phyloP scores from a whole-genome alignment of 2,329 filamentous ascomycete species.

The Paracoccidioides lutzii region DNA sequence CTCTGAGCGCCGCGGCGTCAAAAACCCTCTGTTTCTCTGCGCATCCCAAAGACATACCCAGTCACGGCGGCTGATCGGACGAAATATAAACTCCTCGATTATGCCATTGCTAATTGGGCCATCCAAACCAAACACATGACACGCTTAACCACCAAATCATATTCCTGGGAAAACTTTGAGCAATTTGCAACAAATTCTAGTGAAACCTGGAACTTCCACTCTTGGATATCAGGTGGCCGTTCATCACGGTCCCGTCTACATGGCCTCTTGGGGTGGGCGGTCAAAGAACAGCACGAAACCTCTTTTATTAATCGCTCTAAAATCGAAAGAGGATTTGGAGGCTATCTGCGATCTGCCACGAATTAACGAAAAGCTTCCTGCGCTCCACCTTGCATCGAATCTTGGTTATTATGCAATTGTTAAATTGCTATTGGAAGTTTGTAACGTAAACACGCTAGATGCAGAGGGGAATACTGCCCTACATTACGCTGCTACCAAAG shows the following conservation, averaged over 20 bases:
- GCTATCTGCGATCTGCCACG: background rate
- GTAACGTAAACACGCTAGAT: background rate
- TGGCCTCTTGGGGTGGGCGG: background rate
- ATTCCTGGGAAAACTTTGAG: background rate
- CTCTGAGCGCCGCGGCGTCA: background rate
- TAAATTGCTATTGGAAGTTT: background rate
- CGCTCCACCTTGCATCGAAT: background rate
- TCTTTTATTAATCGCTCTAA: background rate
- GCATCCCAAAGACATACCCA: background rate
- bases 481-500: background rate
- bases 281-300: background rate
- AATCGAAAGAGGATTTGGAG: background rate
- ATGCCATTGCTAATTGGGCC: background rate
- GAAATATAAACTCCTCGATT: background rate
- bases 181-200: background rate
- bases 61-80: background rate
- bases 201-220: background rate
- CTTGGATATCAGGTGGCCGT: background rate
- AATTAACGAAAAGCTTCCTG: background rate
- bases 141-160: background rate
- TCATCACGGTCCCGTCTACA: background rate
- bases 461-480: background rate
- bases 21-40: background rate
- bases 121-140: background rate
- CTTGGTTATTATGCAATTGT: background rate